These are phyloP conservation scores for Aphanomyces invadans DNA, from an alignment of 352 stramenopile species.

Conservation along the genomic window DNA sequence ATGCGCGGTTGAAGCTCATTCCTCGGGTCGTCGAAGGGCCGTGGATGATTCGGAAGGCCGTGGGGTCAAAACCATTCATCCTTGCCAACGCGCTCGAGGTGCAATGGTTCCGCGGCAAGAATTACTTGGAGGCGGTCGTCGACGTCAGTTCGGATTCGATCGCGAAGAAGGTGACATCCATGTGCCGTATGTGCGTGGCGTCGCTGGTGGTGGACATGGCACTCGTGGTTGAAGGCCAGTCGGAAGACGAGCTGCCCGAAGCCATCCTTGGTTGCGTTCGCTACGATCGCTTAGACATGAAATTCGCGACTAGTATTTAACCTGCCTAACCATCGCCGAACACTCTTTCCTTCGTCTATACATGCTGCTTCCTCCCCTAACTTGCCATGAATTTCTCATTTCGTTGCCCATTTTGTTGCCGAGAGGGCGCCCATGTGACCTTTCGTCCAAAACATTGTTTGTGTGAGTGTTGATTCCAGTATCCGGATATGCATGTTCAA, in stretches of 20 bases:
- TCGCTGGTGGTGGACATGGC: constrained; percentile 67
- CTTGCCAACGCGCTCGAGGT: constrained; percentile 56
- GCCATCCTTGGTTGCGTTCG: constrained; percentile 69
- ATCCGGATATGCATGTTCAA: too few species aligned
- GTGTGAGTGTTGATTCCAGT: background rate
- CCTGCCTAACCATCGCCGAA: background rate
- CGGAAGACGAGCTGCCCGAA: constrained; percentile 64
- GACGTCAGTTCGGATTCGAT: constrained; percentile 70
- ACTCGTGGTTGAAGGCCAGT: constrained; percentile 68
- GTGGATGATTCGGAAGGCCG: constrained; percentile 76
- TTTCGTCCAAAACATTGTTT: too few species aligned
- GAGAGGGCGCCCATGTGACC: too few species aligned
- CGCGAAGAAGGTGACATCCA: constrained; percentile 65
- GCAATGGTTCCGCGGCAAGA: constrained; percentile 45
- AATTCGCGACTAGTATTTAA: constrained; percentile 42
- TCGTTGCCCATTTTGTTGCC: too few species aligned
- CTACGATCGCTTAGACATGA: constrained; percentile 69
- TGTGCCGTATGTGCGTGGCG: constrained; percentile 61
- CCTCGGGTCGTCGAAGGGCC: constrained; percentile 64
- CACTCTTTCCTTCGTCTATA: background rate
- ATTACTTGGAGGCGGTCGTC: constrained; percentile 68
- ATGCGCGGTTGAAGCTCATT: constrained; percentile 72
- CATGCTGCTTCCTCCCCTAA: background rate
- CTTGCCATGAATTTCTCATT: too few species aligned
- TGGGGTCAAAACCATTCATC: constrained; percentile 70